A percentile compares a stretch with the other conserved stretches of the same genome.
These are phyloP conservation scores for Mycena maculata DNA, from an alignment of 768 basidiomycete species.

Conservation along the genomic window DNA sequence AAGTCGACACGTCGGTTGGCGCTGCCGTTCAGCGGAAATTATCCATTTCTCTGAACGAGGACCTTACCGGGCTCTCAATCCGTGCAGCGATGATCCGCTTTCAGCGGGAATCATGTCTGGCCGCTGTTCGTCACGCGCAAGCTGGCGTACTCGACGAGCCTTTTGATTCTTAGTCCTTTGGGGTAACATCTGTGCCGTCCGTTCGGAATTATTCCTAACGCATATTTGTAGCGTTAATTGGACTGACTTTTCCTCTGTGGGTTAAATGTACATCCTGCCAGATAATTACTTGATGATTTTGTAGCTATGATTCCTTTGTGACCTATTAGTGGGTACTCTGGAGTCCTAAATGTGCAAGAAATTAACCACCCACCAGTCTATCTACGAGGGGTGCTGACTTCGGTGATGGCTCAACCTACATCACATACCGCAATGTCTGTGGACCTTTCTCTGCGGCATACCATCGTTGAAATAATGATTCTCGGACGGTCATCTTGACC, in stretches of 20 bases:
- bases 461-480: constrained; percentile 18
- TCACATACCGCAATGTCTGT: constrained; percentile 65
- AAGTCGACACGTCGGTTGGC: constrained; percentile 29
- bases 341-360: neutral
- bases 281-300: neutral
- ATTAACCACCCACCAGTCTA: constrained; percentile 46
- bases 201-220: neutral
- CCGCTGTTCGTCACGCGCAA: constrained; percentile 72
- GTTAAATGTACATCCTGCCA: constrained; percentile 52
- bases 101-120: constrained; percentile 57
- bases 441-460: neutral
- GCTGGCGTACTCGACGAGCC: constrained; percentile 72
- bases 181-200: constrained; percentile 40
- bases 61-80: no score
- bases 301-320: constrained; percentile 63
- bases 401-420: constrained; percentile 64
- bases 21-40: constrained; percentile 52
- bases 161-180: constrained; percentile 70
- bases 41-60: no score
- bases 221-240: constrained; percentile 68
- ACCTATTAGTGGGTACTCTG: constrained; percentile 59
- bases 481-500: constrained; percentile 68
- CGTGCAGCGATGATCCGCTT: no score
- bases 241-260: constrained; percentile 80
- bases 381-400: constrained; percentile 60